phyloP scores from a whole-genome alignment of 768 basidiomycete genomes.

The Termitomyces sp. region DNA sequence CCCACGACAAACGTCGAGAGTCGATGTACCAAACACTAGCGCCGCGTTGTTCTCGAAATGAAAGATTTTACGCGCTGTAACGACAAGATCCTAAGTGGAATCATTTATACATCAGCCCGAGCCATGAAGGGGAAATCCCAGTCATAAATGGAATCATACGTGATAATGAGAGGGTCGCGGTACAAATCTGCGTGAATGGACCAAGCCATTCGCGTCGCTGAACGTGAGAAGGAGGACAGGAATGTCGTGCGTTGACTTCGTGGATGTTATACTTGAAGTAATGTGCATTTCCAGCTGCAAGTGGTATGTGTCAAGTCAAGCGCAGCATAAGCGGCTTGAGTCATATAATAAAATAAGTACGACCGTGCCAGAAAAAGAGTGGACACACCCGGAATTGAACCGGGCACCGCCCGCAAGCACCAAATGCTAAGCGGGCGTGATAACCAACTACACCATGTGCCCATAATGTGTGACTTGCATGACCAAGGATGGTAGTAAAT shows the following conservation, averaged over 20 bases:
- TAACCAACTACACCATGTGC: conserved; percentile 29
- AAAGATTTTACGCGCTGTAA: conserved; percentile 13
- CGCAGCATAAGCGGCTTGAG: background rate
- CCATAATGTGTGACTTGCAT: too few relatives aligned
- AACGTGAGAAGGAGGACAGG: conserved; percentile 20
- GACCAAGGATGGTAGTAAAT: too few relatives aligned
- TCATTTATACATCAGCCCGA: background rate
- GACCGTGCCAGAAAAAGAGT: background rate
- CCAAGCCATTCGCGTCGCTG: conserved; percentile 2
- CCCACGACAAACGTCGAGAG: conserved; percentile 24
- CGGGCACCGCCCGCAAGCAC: conserved; percentile 20
- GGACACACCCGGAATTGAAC: conserved; percentile 27
- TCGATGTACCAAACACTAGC: conserved; percentile 17
- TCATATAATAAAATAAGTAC: fast-evolving
- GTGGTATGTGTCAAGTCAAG: background rate
- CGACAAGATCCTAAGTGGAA: conserved; percentile 17
- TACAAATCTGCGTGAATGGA: conserved; percentile 17
- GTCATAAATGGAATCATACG: conserved; percentile 8
- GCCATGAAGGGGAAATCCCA: background rate
- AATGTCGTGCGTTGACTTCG: conserved; percentile 15
- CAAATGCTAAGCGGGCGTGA: conserved; percentile 25
- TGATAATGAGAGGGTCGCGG: conserved; percentile 18
- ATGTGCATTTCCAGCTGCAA: conserved; percentile 14
- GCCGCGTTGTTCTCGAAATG: conserved; percentile 1
- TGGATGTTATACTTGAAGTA: conserved; percentile 13